These are phyloP conservation scores for Yarrowia sp. DNA, from an alignment of 805 yeast genomes.

Conservation along the genomic window DNA sequence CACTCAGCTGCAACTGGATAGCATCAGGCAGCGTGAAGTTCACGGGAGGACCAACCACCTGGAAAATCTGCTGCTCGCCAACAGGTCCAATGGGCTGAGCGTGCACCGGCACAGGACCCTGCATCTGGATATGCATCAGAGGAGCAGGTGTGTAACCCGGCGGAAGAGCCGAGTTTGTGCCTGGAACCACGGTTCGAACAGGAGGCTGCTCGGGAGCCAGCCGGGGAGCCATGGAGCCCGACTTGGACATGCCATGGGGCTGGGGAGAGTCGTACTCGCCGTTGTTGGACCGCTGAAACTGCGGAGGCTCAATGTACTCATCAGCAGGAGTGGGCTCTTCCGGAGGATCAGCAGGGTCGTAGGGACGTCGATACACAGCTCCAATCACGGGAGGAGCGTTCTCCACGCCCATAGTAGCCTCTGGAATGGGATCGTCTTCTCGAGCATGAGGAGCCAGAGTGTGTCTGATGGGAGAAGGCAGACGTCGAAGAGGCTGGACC, in stretches of 20 bases:
- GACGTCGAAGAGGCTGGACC: constrained; percentile 66
- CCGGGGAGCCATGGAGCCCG: not conserved
- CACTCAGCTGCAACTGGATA: constrained; percentile 31
- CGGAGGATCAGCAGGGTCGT: constrained; percentile 74
- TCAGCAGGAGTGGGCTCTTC: constrained; percentile 57
- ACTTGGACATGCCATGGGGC: not conserved
- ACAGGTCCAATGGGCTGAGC: constrained; percentile 35
- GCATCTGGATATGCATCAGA: constrained; percentile 21
- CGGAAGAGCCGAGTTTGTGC: constrained; percentile 17
- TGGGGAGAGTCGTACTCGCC: constrained; percentile 32
- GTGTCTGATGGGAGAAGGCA: constrained; percentile 81
- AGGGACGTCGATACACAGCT: constrained; percentile 77
- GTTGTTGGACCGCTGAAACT: constrained; percentile 25
- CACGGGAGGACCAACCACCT: constrained; percentile 35
- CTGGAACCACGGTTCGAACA: constrained; percentile 14
- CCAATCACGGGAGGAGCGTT: constrained; percentile 95
- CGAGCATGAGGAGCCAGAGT: constrained; percentile 73
- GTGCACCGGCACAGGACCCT: constrained; percentile 30
- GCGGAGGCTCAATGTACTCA: constrained; percentile 27
- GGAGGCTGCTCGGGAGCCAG: constrained; percentile 2
- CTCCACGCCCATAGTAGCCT: constrained; percentile 74
- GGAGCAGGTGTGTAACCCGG: constrained; percentile 26
- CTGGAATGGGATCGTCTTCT: constrained; percentile 72
- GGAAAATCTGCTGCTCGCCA: constrained; percentile 21
- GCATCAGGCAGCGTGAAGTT: constrained; percentile 40